Conservation (phyloP, 495 filamentous ascomycete species). For the Talaromyces wortmannii region DNA sequence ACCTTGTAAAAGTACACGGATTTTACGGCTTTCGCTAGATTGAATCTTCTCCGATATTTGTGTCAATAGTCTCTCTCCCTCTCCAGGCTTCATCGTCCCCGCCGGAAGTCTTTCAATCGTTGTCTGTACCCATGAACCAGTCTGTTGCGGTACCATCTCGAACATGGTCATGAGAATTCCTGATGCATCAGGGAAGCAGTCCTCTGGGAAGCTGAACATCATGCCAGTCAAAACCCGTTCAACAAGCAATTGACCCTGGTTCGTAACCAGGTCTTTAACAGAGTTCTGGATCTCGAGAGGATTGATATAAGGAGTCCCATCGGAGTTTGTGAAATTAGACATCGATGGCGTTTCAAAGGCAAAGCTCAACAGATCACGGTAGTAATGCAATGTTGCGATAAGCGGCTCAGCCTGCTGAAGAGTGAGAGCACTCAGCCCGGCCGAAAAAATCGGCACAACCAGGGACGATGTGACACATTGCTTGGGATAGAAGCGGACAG, state of each 20-base stretch:
- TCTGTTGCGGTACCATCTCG: slow-evolving; percentile 73
- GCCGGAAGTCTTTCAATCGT: slow-evolving; percentile 78
- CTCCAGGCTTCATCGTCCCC: slow-evolving; percentile 65
- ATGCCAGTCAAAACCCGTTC: slow-evolving; percentile 89
- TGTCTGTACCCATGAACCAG: slow-evolving; percentile 68
- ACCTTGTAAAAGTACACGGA: slow-evolving; percentile 78
- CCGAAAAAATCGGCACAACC: slow-evolving; percentile 76
- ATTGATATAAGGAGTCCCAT: slow-evolving; percentile 39
- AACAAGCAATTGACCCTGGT: slow-evolving; percentile 70
- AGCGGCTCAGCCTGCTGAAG: slow-evolving; percentile 88
- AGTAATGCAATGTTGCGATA: slow-evolving; percentile 84
- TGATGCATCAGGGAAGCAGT: slow-evolving; percentile 90
- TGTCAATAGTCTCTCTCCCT: slow-evolving; percentile 56
- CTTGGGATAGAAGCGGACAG: slow-evolving; percentile 84
- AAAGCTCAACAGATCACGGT: slow-evolving; percentile 88
- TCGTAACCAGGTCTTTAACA: slow-evolving; percentile 63
- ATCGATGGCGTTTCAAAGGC: slow-evolving; percentile 69
- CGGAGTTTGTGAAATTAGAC: slow-evolving; percentile 51
- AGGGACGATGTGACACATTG: slow-evolving; percentile 71
- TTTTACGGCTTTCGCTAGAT: slow-evolving; percentile 67
- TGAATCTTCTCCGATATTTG: slow-evolving; percentile 63
- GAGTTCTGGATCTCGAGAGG: slow-evolving; percentile 57
- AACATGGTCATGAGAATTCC: slow-evolving; percentile 87
- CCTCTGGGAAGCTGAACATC: slow-evolving; percentile 96
- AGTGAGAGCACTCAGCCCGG: slow-evolving; percentile 74